phyloP scores from a whole-genome alignment of 139 green algal species.

The Picochlorum sp. region DNA sequence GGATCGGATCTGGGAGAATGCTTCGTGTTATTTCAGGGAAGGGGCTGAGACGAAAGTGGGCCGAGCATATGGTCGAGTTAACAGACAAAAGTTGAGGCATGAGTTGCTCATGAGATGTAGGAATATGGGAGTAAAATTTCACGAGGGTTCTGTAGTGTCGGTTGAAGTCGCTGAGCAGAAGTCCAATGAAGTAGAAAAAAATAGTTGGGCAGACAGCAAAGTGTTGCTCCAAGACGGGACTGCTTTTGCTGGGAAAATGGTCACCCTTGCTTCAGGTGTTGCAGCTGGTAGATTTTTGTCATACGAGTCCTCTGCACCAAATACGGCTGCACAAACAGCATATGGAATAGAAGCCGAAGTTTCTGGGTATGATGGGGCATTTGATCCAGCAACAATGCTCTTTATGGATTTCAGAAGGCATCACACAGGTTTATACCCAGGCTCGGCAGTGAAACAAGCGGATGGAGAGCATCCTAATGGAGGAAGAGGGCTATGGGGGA shows the following conservation, averaged over 20 bases:
- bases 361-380: slow-evolving; percentile 48
- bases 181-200: neutral
- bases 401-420: slow-evolving; percentile 99
- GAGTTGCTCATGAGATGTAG: slow-evolving; percentile 36
- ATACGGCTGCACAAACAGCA: slow-evolving; percentile 81
- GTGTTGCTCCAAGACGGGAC: neutral
- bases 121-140: slow-evolving; percentile 49
- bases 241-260: slow-evolving; percentile 10
- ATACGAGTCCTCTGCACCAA: slow-evolving; percentile 36
- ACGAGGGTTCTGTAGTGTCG: slow-evolving; percentile 35
- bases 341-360: slow-evolving; percentile 84
- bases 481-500: slow-evolving; percentile 19
- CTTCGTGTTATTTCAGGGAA: slow-evolving; percentile 76
- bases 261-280: slow-evolving; percentile 70
- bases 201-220: neutral
- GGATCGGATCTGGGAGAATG: slow-evolving; percentile 39
- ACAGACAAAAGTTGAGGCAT: slow-evolving; percentile 33
- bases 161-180: slow-evolving; percentile 24
- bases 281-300: slow-evolving; percentile 63
- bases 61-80: slow-evolving; percentile 80
- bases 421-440: slow-evolving; percentile 51
- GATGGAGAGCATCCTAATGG: slow-evolving; percentile 36
- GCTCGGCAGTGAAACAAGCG: slow-evolving; percentile 45
- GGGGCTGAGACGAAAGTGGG: slow-evolving; percentile 51
- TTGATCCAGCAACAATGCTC: slow-evolving; percentile 72